phyloP scores from a whole-genome alignment of 2,329 filamentous ascomycete species.

The Apiospora phragmitis region DNA sequence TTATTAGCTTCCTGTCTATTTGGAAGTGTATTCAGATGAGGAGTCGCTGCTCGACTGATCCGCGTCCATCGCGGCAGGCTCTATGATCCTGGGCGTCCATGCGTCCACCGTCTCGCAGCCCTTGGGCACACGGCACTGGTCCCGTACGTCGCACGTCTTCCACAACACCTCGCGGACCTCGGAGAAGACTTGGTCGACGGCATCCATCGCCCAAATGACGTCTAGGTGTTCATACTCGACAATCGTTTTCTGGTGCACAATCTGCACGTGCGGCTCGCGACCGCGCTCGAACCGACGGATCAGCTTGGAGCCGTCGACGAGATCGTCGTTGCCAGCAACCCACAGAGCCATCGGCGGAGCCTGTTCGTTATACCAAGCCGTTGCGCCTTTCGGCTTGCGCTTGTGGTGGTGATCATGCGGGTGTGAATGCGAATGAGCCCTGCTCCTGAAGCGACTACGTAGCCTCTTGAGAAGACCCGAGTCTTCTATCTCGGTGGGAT shows the following conservation, averaged over 20 bases:
- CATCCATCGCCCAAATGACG: conserved; percentile 93
- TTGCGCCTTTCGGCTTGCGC: conserved; percentile 47
- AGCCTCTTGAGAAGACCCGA: conserved; percentile 10
- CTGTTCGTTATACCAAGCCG: conserved; percentile 79
- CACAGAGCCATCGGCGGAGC: conserved; percentile 85
- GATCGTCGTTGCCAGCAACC: conserved; percentile 79
- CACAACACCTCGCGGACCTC: conserved; percentile 83
- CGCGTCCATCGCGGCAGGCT: conserved; percentile 18
- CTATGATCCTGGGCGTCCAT: conserved; percentile 35
- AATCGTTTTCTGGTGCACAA: conserved; percentile 82
- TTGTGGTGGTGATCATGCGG: conserved; percentile 32
- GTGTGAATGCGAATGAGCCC: conserved; percentile 14
- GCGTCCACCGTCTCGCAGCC: conserved; percentile 57
- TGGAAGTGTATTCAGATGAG: conserved; percentile 14
- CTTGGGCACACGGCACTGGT: conserved; percentile 61
- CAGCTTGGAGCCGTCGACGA: conserved; percentile 79
- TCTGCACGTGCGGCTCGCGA: conserved; percentile 75
- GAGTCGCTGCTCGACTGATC: conserved; percentile 36
- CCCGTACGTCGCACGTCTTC: conserved; percentile 65
- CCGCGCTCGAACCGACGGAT: conserved; percentile 73
- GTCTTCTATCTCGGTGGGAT: conserved; percentile 26
- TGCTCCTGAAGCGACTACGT: conserved; percentile 13
- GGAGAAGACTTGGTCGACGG: conserved; percentile 76
- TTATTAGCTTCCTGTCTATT: not conserved
- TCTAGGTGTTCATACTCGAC: conserved; percentile 92